Percentiles rank a stretch among this genome's conserved stretches.
phyloP scores from a whole-genome alignment of 257 asterid genomes.

The Plantago major region DNA sequence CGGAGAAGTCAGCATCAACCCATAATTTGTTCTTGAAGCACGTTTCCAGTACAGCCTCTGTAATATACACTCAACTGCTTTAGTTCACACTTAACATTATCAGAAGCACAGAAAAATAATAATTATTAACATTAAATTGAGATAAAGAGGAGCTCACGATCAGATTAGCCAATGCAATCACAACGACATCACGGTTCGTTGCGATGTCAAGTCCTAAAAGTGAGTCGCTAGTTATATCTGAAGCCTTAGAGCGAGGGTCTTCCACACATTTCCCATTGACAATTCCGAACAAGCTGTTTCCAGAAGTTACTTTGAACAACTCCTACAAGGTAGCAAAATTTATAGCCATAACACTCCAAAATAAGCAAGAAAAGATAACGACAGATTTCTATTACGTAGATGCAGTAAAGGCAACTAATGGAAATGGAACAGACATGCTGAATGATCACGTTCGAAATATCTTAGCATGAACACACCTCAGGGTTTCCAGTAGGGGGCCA shows the following conservation, averaged over 20 bases:
- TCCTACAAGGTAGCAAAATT: slow-evolving; percentile 41
- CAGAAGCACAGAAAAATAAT: slow-evolving; percentile 2
- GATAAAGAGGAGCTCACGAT: slow-evolving; percentile 50
- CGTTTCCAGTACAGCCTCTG: slow-evolving; percentile 99
- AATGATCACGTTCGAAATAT: background rate
- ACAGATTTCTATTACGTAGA: background rate
- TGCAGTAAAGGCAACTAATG: background rate
- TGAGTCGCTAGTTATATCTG: slow-evolving; percentile 78
- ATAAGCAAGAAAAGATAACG: background rate
- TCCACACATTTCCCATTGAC: slow-evolving; percentile 89
- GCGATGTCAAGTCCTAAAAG: slow-evolving; percentile 84
- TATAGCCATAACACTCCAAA: slow-evolving; percentile 10
- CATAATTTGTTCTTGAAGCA: slow-evolving; percentile 71
- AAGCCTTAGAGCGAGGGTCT: slow-evolving; percentile 88
- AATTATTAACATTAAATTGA: background rate
- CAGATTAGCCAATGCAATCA: slow-evolving; percentile 91
- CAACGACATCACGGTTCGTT: slow-evolving; percentile 75
- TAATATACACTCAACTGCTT: slow-evolving; percentile 18
- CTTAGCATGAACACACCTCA: slow-evolving; percentile 49
- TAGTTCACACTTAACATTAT: slow-evolving; percentile 9
- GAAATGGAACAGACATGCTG: too few species aligned
- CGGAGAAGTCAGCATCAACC: slow-evolving; percentile 90
- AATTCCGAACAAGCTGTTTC: slow-evolving; percentile 74
- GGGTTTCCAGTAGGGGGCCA: slow-evolving; percentile 96
- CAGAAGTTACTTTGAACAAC: slow-evolving; percentile 78